Evolutionary conservation across 2,329 filamentous ascomycete genomes (phyloP), one percentile per base, ranked within the genome.

Genomic region (Pseudogymnoascus destructans): DNA sequence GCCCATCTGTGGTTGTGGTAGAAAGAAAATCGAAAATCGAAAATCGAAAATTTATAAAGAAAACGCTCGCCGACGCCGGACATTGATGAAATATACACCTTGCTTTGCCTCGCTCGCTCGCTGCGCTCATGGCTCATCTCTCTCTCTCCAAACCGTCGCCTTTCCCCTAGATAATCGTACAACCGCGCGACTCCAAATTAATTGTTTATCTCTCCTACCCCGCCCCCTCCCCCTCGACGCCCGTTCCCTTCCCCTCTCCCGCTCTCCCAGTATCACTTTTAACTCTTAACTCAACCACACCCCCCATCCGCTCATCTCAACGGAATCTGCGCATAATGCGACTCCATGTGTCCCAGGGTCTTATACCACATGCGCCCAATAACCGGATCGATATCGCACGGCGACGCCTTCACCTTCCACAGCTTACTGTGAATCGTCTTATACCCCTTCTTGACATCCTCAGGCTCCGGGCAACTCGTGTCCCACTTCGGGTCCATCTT

Each of bases 381-480:
- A 8, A 49, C 42, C 6, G 13, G 42, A 9, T 49, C 42, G 6
- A 49, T 49, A 27, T 49, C 42, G 4, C 42, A 49, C 42, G 42
- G 42, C 23, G 42, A 49, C 42, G 42, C 42, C 6, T 10, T 49
- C 3, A 49, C 64, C 62, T 71, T 68, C 72, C 72, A 73, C 60
- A 68, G 72, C 66, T 73, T 73, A 3, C 70, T 70, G 61, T 72
- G 71, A 57, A 72, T 70, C 52, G 68, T 71, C 36, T 63, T 63
- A 52, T 67, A 69, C 1, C 70, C 71, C 11, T 63, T 68, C 27
- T 66, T 61, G 59, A 67, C 70, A 56, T 73, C 71, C 30, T 66
- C 69, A 56, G 66, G 66, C 35, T 64, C 71, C 3, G 72, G 70
- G 67, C 69, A 72, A 52, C 71, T 70, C 13, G 70, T 70, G 59